Evolutionary conservation across 306 rosid genomes (phyloP).

Genomic region (Styphnolobium japonicum): DNA sequence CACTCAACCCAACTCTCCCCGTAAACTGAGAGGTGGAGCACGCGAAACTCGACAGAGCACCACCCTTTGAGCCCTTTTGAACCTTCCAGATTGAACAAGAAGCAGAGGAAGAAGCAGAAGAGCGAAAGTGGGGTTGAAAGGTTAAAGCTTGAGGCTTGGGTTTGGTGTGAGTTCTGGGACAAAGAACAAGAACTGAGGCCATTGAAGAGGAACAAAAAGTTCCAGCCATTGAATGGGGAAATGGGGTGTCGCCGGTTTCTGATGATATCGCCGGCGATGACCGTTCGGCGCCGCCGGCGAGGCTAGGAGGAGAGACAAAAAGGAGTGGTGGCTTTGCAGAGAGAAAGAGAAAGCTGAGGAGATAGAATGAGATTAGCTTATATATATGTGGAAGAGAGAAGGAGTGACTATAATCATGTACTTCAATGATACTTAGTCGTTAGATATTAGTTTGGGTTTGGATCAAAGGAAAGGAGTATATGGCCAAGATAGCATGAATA

Average conservation of each 20-base stretch:
- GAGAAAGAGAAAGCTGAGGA: background rate
- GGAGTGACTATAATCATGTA: too few relatives aligned
- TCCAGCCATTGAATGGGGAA: slow-evolving; percentile 28
- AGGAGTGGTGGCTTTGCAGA: background rate
- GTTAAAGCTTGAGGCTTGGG: background rate
- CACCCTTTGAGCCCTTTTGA: slow-evolving; percentile 22
- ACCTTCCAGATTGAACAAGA: slow-evolving; percentile 10
- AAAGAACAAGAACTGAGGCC: slow-evolving; percentile 37
- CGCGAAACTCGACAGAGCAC: slow-evolving; percentile 35
- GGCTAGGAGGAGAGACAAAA: background rate
- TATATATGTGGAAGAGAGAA: background rate
- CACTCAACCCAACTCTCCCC: slow-evolving; percentile 47
- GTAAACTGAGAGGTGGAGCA: slow-evolving; percentile 62
- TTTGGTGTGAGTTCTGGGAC: background rate
- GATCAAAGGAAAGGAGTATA: too few relatives aligned
- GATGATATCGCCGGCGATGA: slow-evolving; percentile 52
- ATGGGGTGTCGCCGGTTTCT: background rate
- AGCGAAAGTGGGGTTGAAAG: background rate
- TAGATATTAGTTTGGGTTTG: too few relatives aligned
- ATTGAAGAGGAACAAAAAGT: slow-evolving; percentile 21
- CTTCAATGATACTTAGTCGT: too few relatives aligned
- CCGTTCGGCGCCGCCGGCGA: slow-evolving; percentile 13
- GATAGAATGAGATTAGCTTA: slow-evolving; percentile 1
- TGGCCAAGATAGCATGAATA: too few relatives aligned
- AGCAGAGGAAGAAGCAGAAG: background rate